These are phyloP conservation scores for Stephania japonica DNA, from an alignment of 164 flowering plant species.

Conservation along the genomic window DNA sequence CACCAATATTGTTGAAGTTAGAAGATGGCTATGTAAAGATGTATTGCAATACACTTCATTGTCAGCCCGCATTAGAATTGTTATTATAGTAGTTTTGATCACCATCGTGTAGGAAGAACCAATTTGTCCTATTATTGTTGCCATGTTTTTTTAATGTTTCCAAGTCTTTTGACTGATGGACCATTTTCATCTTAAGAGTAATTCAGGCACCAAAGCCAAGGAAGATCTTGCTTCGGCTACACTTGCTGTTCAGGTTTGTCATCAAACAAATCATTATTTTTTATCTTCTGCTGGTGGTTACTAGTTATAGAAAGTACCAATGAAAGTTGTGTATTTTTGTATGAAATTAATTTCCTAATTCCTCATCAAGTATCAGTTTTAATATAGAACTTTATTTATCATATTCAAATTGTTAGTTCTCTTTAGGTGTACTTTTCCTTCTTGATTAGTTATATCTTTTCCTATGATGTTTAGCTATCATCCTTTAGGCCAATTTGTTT, in stretches of 20 bases:
- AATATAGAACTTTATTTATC: not conserved
- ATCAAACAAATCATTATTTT: not conserved
- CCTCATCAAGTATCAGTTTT: not conserved
- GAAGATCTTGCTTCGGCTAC: slow-evolving; percentile 99
- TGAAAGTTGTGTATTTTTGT: not conserved
- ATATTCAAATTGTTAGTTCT: not conserved
- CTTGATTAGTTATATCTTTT: not conserved
- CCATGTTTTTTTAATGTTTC: not conserved
- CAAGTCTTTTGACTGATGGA: slow-evolving; percentile 12
- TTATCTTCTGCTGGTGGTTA: not conserved
- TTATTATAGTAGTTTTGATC: too few species aligned
- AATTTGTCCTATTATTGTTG: not conserved
- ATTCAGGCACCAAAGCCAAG: slow-evolving; percentile 93
- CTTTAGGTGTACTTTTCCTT: not conserved
- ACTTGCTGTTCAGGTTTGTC: slow-evolving; percentile 79
- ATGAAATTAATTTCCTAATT: not conserved
- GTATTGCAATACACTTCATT: too few species aligned
- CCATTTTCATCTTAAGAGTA: slow-evolving; percentile 48
- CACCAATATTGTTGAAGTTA: too few species aligned
- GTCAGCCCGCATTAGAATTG: too few species aligned
- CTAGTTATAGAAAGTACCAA: not conserved
- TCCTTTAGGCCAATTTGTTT: not conserved
- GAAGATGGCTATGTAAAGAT: too few species aligned
- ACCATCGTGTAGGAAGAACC: too few species aligned
- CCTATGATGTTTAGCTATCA: not conserved